Evolutionary conservation across 352 stramenopile species (phyloP), one percentile per base, ranked within the genome.

Genomic region (Saprolegnia diclina): DNA sequence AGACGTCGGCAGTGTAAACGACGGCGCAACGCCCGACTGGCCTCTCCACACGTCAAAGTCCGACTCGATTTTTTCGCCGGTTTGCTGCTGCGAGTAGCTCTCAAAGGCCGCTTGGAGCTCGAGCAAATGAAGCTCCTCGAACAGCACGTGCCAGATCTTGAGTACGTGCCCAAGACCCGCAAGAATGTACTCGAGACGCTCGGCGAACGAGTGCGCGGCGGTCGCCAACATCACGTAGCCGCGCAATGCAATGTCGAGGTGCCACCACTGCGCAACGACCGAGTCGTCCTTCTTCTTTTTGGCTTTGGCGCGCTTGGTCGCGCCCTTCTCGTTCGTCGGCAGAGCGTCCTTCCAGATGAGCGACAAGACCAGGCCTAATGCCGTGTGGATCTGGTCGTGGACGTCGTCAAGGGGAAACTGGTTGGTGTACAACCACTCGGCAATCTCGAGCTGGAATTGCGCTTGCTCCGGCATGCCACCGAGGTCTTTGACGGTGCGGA

Each of bases 371-470:
- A 78, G 75, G 18, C 75, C 79, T 9, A 77, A 54, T 14, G 86
- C 85, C 5, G 67, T 77, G n/a, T 89, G 73, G 7, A 95, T 56
- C 69, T 92, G 80, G 11, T 74, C 52, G 0, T 83, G 63, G 0
- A 80, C 75, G 32, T 92, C 87, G 61, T 88, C 70, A 21, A 70
- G 53, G 0, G 84, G 75, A 37, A 92, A 79, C 4, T 83, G 78
- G 44, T 90, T 88, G 0, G 85, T 84, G 62, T 84, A 82, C 24
- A 95, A 65, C 88, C 88, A 97, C 68, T 97, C 89, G 54, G 52
- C 65, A 55, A 71, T 65, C 29, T 71, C 65, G 4, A 71, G 29
- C 37, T 62, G 65, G 37, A 71, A 65, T 37, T 71, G 52, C 42
- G 63, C 65, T 13, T 76, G 62, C 70, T 96, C 87, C 18, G 75